Percentiles rank a stretch among this genome's conserved stretches.
Evolutionary conservation across 164 flowering plant species (phyloP).

Genomic region (Magnolia changhungtana): DNA sequence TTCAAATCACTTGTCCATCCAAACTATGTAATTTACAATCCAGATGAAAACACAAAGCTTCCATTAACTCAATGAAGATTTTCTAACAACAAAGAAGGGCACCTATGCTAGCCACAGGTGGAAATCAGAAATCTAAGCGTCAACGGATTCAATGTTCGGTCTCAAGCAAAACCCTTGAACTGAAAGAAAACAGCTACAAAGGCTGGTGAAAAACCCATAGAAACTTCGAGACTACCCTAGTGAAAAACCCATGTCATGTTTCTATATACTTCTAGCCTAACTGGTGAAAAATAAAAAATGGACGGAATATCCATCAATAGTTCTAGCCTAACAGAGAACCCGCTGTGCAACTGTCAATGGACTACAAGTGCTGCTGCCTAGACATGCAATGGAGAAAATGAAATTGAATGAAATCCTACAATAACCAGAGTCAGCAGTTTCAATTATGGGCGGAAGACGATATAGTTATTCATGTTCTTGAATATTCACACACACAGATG

Average conservation of each 20-base stretch:
- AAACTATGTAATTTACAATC: no score
- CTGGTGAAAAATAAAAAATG: not conserved
- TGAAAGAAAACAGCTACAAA: not conserved
- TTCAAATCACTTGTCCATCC: no score
- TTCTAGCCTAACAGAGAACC: not conserved
- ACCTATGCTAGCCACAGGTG: not conserved
- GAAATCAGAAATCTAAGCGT: no score
- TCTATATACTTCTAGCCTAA: not conserved
- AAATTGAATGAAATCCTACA: not conserved
- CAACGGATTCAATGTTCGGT: not conserved
- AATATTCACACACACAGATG: not conserved
- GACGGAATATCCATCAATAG: not conserved
- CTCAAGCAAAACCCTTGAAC: not conserved
- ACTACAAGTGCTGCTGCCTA: not conserved
- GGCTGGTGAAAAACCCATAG: not conserved
- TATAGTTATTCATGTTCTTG: not conserved
- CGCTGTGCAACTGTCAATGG: not conserved
- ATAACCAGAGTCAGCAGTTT: not conserved
- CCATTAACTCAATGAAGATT: not conserved
- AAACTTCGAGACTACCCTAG: not conserved
- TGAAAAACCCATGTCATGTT: not conserved
- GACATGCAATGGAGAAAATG: not conserved
- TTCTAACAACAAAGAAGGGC: not conserved
- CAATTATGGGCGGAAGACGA: not conserved
- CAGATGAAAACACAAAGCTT: no score